Evolutionary conservation across 164 flowering plant species (phyloP).

Genomic region (Tinospora cordifolia): DNA sequence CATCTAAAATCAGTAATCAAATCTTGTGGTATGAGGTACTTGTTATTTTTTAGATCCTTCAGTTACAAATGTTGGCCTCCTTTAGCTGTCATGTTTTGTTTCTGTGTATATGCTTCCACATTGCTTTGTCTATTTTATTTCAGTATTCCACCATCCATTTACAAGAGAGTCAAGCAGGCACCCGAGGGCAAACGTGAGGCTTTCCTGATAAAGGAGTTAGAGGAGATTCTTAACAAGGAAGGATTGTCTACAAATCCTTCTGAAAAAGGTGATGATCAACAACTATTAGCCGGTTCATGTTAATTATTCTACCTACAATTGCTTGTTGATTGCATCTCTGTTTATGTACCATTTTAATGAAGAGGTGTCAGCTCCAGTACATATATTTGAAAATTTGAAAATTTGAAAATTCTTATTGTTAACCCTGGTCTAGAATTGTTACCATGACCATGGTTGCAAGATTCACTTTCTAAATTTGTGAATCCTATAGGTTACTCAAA

Average conservation of each 20-base stretch:
- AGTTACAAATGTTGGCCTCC: background rate
- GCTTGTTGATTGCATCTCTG: too few relatives aligned
- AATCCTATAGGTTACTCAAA: too few relatives aligned
- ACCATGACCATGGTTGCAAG: too few relatives aligned
- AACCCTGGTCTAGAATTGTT: too few relatives aligned
- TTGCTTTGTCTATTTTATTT: background rate
- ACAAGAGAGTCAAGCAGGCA: conserved; percentile 80
- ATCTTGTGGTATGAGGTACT: conserved; percentile 85
- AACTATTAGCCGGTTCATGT: background rate
- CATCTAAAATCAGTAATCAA: conserved; percentile 75
- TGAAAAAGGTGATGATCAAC: conserved; percentile 59
- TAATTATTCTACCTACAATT: too few relatives aligned
- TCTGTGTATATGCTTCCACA: background rate
- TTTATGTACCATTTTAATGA: too few relatives aligned
- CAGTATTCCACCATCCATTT: conserved; percentile 77
- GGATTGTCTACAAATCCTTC: conserved; percentile 76
- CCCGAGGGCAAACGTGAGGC: conserved; percentile 78
- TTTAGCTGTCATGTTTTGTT: background rate
- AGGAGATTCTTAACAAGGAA: conserved; percentile 69
- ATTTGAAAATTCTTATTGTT: too few relatives aligned
- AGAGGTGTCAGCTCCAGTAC: too few relatives aligned
- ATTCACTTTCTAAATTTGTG: too few relatives aligned
- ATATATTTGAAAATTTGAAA: too few relatives aligned
- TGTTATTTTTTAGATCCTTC: background rate
- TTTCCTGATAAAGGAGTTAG: conserved; percentile 61